These are phyloP conservation scores for Hemileccinum rubropunctum DNA, from an alignment of 768 basidiomycete genomes.

Conservation along the genomic window DNA sequence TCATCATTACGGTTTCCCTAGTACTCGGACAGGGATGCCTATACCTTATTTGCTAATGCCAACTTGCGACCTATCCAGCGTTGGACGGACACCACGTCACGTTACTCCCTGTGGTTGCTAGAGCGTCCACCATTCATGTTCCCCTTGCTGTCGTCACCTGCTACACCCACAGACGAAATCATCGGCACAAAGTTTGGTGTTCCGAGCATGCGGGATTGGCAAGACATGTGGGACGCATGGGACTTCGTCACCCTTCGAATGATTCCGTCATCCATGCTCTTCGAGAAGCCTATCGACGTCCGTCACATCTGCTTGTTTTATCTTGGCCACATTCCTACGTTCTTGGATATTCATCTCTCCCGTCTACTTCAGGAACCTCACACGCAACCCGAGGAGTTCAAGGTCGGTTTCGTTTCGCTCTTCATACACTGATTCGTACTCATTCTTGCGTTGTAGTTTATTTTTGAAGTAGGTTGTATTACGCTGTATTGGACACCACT, in stretches of 20 bases:
- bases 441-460: slow-evolving; percentile 41
- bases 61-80: slow-evolving; percentile 82
- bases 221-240: slow-evolving; percentile 84
- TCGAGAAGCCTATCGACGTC: slow-evolving; percentile 88
- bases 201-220: slow-evolving; percentile 79
- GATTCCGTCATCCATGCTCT: slow-evolving; percentile 85
- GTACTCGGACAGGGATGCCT: slow-evolving; percentile 77
- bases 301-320: slow-evolving; percentile 98
- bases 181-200: slow-evolving; percentile 49
- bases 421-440: slow-evolving; percentile 6
- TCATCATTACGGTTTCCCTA: slow-evolving; percentile 28
- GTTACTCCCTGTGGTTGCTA: slow-evolving; percentile 87
- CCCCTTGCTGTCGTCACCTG: slow-evolving; percentile 51
- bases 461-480: slow-evolving; percentile 61
- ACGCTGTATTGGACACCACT: background rate
- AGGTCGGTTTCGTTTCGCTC: slow-evolving; percentile 37
- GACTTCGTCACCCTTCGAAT: slow-evolving; percentile 79
- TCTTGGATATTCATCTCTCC: slow-evolving; percentile 88
- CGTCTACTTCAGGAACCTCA: slow-evolving; percentile 70
- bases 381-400: slow-evolving; percentile 83
- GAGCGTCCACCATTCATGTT: slow-evolving; percentile 84
- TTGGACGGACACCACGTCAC: slow-evolving; percentile 72
- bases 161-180: slow-evolving; percentile 15
- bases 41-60: slow-evolving; percentile 65
- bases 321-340: slow-evolving; percentile 89